Evolutionary conservation across 1,284 basidiomycete genomes (phyloP), one percentile per base, ranked within the genome.

Genomic region (Papiliotrema nemorosa): DNA sequence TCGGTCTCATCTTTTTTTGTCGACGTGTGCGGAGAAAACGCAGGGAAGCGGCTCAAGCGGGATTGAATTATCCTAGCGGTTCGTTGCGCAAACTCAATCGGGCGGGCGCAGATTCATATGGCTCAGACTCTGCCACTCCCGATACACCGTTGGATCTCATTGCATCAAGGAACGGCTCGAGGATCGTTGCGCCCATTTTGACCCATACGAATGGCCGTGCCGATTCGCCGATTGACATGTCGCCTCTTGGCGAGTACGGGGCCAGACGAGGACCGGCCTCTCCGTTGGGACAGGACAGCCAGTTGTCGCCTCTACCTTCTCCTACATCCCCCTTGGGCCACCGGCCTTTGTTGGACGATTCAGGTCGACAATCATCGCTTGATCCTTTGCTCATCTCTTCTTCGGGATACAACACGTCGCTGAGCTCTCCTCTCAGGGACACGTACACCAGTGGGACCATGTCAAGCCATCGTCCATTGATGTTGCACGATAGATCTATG

Each of bases 1-100:
- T 69, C 52, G 40, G 62, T 44, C 3, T 78, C 78, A 20, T 76
- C 74, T 49, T 71, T 68, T 31, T 70, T 62, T 49, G 70, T 63
- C 42, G 63, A 56, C 45, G 65, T 14, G 37, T 34, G 62, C 44
- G 67, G 53, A 50, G 70, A 57, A 52, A 59, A 6, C 39, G 61
- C n/a, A 53, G 61, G n/a, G 33, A 37, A n/a, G 38, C 42, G 10
- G 56, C 60, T 7, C 22, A 33, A 5, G 45, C 47, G 35, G 34
- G 36, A 13, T 55, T 54, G 3, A 37, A 25, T 2, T 47, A 48
- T 9, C 47, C 49, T 3, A n/a, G n/a, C 10, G 42, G 42, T 22
- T 49, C 47, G 21, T 14, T 31, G 14, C 35, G 38, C 39, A 49
- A 49, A 26, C 33, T 42, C 3, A 31, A 20, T 25, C 47, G 47